These are phyloP conservation scores for Naganishia cerealis DNA, from an alignment of 1,284 basidiomycete genomes.

Conservation along the genomic window DNA sequence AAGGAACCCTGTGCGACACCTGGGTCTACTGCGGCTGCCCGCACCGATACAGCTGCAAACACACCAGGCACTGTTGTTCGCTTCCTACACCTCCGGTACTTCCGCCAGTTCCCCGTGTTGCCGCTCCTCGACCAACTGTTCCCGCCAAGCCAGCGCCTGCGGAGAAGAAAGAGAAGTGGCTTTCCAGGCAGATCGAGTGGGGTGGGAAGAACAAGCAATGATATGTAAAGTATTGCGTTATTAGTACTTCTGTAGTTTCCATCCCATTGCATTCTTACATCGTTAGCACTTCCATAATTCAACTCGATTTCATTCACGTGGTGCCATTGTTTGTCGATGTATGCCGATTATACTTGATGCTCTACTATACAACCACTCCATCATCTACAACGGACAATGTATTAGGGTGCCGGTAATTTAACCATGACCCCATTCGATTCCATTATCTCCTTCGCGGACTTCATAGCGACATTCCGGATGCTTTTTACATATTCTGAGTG, in stretches of 20 bases:
- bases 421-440: constrained; percentile 31
- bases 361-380: constrained; percentile 4
- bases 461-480: constrained; percentile 32
- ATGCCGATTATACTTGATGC: neutral
- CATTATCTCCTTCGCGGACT: constrained; percentile 3
- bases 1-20: neutral
- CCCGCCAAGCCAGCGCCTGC: neutral
- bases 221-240: neutral
- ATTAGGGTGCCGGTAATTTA: neutral
- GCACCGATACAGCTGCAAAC: neutral
- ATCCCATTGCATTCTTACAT: too few species aligned
- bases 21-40: neutral
- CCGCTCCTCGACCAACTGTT: neutral
- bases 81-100: neutral
- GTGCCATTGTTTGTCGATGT: neutral
- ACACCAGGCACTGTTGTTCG: neutral
- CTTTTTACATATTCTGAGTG: constrained; percentile 31
- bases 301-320: neutral
- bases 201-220: neutral
- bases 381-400: neutral
- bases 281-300: too few species aligned
- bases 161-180: constrained; percentile 12
- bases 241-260: neutral
- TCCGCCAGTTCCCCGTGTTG: neutral
- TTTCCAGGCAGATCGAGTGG: constrained; percentile 5